Evolutionary conservation across 345 rosid genomes (phyloP).

Genomic region (Lepidium aucheri): DNA sequence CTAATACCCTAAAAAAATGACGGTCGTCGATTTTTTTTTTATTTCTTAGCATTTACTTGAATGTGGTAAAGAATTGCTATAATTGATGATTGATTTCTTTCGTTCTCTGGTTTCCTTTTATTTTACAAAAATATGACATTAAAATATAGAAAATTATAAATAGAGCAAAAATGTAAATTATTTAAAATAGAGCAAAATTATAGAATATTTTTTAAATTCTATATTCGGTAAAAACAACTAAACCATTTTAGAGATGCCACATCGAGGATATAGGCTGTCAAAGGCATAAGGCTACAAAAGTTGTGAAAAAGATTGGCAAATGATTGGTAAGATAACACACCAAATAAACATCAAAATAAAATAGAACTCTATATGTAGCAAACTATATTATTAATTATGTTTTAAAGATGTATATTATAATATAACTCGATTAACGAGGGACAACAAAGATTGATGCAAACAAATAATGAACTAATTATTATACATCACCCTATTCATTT

Average conservation of each 20-base stretch:
- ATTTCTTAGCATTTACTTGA: no score
- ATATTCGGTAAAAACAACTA: not conserved
- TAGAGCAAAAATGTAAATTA: no score
- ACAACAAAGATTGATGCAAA: slow-evolving; percentile 7
- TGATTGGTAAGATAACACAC: slow-evolving; percentile 13
- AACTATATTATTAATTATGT: not conserved
- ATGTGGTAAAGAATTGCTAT: no score
- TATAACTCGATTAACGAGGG: not conserved
- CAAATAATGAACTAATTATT: not conserved
- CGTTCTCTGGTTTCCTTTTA: no score
- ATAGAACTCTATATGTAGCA: not conserved
- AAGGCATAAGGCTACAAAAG: slow-evolving; percentile 13
- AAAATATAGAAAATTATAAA: not conserved
- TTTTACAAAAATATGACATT: no score
- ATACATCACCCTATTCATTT: not conserved
- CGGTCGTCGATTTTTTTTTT: no score
- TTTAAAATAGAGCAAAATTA: no score
- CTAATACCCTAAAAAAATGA: not conserved
- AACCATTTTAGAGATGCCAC: not conserved
- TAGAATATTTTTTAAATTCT: not conserved
- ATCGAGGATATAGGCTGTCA: slow-evolving; percentile 25
- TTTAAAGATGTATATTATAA: not conserved
- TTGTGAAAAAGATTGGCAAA: slow-evolving; percentile 13
- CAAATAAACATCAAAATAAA: not conserved
- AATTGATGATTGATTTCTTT: no score